Conservation (phyloP, 345 rosid genomes). For the Fremontodendron californicum region DNA sequence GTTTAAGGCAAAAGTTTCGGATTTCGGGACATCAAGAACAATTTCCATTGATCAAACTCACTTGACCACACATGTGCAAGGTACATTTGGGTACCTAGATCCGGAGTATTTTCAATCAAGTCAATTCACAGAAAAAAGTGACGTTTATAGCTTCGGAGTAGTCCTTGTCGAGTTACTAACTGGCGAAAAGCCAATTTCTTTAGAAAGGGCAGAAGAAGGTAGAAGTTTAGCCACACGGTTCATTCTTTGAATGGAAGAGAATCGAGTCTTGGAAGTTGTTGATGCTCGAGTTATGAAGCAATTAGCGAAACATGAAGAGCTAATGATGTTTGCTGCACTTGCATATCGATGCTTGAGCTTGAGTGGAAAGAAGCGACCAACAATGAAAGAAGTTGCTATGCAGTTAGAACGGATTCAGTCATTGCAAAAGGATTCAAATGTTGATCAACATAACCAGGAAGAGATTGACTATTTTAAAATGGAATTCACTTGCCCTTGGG, state of each 20-base stretch:
- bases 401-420: not conserved
- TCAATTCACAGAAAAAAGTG: slow-evolving; percentile 16
- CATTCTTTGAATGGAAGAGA: slow-evolving; percentile 6
- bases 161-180: slow-evolving; percentile 12
- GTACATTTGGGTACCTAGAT: slow-evolving; percentile 25
- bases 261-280: not conserved
- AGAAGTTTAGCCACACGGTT: slow-evolving; percentile 12
- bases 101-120: slow-evolving; percentile 24
- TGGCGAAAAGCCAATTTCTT: slow-evolving; percentile 7
- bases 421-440: not conserved
- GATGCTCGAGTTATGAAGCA: not conserved
- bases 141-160: slow-evolving; percentile 10
- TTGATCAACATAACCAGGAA: not conserved
- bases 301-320: not conserved
- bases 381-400: not conserved
- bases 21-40: slow-evolving; percentile 23
- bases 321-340: not conserved
- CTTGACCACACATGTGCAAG: slow-evolving; percentile 16
- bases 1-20: slow-evolving; percentile 20
- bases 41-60: slow-evolving; percentile 22
- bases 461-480: no score
- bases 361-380: slow-evolving; percentile 8
- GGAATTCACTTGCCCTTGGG: no score
- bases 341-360: slow-evolving; percentile 15
- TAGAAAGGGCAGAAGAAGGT: not conserved